A percentile compares a stretch with the other conserved stretches of the same genome.
Evolutionary conservation across 2,329 filamentous ascomycete genomes (phyloP).

Genomic region (Alternaria sp.): DNA sequence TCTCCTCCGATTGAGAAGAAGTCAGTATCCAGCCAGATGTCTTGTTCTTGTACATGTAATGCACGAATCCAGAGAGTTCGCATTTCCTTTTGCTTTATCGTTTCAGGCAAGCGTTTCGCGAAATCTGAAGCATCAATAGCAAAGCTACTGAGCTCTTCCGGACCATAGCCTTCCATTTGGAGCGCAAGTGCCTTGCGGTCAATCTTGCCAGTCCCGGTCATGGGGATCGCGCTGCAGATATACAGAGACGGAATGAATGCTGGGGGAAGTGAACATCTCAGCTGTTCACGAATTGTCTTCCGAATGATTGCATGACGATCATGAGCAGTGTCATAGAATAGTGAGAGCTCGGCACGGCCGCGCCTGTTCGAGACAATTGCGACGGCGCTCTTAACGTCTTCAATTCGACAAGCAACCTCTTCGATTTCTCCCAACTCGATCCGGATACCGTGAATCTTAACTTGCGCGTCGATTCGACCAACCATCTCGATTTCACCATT

Average conservation of each 20-base stretch:
- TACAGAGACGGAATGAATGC: background rate
- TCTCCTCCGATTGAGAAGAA: conserved; percentile 5
- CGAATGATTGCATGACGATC: background rate
- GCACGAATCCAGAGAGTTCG: background rate
- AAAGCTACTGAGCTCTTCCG: background rate
- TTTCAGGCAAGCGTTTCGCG: background rate
- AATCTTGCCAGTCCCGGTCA: background rate
- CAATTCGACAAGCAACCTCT: background rate
- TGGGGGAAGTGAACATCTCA: background rate
- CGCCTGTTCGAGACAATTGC: background rate
- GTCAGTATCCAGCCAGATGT: background rate
- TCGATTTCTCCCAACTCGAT: conserved; percentile 4
- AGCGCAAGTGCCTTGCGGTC: background rate
- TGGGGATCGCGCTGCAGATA: background rate
- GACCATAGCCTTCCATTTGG: background rate
- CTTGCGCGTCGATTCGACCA: background rate
- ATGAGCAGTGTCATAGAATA: background rate
- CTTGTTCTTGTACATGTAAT: background rate
- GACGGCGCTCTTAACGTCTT: background rate
- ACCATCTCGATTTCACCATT: background rate
- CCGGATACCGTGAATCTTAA: background rate
- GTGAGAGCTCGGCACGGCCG: background rate
- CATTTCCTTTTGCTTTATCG: background rate
- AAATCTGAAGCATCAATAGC: background rate
- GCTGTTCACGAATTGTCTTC: background rate